Evolutionary conservation across 2,329 filamentous ascomycete species (phyloP), one percentile per base, ranked within the genome.

Genomic region (Fusarium sp.): DNA sequence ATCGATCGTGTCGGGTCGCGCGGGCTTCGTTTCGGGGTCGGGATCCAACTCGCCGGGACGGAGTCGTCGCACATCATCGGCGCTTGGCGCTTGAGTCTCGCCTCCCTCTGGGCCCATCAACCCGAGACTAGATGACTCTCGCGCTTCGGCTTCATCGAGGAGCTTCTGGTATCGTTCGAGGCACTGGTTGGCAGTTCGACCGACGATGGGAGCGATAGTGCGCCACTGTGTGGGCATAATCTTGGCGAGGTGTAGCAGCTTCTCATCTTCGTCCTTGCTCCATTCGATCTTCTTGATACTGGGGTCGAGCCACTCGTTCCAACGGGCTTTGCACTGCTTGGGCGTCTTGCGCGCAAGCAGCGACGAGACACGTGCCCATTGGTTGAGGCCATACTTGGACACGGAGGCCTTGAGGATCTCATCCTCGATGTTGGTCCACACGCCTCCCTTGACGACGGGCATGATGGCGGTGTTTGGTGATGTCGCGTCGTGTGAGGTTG

Each of bases 151-250:
- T 82, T 99, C 96, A 80, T 99, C 96, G 59, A 99, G 88, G 61
- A 99, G 89, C 83, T 96, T 97, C 83, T 98, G 95, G 82, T 99
- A 99, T 67, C 96, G 92, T 84, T 98, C 96, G 72, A 98, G 89
- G 80, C 96, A 99, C 84, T 98, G 96, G 73, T 96, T 98, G 56
- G 96, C 96, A 51, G 96, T 98, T 79, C 96, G 91, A 75, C 96
- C 96, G 78, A 99, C 95, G 76, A 98, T 96, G 64, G 96, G 95
- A 66, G 96, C 96, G 80, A 99, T 98, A 56, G 96, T 98, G 79
- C 96, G 93, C 96, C 96, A 99, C 89, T 99, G 96, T 31, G 96
- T 98, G 66, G 96, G 96, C 92, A 99, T 98, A 85, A 99, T 88
- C 89, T 98, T 99, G 71, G 96, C 96, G 79, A 99, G 88, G 80